Conservation (phyloP, 2,329 filamentous ascomycete genomes). For the Lachnellula suecica region DNA sequence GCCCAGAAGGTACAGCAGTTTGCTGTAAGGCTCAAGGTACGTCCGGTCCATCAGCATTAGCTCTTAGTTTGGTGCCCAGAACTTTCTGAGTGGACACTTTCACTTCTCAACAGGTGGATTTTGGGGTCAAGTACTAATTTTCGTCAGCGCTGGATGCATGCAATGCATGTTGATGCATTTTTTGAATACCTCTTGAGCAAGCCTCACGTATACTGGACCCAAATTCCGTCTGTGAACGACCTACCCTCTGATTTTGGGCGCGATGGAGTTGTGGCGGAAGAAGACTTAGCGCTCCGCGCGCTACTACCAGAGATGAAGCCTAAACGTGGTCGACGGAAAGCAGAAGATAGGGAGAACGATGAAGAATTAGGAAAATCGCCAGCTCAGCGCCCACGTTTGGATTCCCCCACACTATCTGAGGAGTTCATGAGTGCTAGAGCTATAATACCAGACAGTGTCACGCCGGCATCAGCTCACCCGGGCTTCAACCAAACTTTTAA, state of each 20-base stretch:
- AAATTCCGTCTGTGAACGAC: constrained; percentile 65
- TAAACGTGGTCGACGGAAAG: constrained; percentile 61
- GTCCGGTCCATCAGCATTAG: too few species aligned
- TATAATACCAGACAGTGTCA: constrained; percentile 34
- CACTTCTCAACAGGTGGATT: too few species aligned
- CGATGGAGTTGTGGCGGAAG: constrained; percentile 81
- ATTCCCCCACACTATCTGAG: constrained; percentile 48
- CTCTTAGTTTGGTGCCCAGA: too few species aligned
- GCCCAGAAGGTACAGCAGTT: constrained; percentile 95
- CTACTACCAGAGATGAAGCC: constrained; percentile 74
- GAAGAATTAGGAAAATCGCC: constrained; percentile 50
- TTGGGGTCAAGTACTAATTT: constrained; percentile 14
- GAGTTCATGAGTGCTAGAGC: constrained; percentile 33
- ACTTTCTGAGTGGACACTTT: too few species aligned
- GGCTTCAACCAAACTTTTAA: constrained; percentile 25
- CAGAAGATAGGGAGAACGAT: constrained; percentile 54
- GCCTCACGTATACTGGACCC: constrained; percentile 74
- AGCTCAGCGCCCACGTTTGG: constrained; percentile 61
- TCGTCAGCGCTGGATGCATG: constrained; percentile 85
- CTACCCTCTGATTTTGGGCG: constrained; percentile 64
- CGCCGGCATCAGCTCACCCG: constrained; percentile 40
- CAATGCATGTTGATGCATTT: constrained; percentile 92
- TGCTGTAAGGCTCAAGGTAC: constrained; percentile 84
- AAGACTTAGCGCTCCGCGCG: constrained; percentile 84
- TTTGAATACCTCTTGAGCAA: constrained; percentile 86